Evolutionary conservation across 225 moss, liverwort and hornwort species (phyloP), one percentile per base, ranked within the genome.

Genomic region (Ulota crispa): DNA sequence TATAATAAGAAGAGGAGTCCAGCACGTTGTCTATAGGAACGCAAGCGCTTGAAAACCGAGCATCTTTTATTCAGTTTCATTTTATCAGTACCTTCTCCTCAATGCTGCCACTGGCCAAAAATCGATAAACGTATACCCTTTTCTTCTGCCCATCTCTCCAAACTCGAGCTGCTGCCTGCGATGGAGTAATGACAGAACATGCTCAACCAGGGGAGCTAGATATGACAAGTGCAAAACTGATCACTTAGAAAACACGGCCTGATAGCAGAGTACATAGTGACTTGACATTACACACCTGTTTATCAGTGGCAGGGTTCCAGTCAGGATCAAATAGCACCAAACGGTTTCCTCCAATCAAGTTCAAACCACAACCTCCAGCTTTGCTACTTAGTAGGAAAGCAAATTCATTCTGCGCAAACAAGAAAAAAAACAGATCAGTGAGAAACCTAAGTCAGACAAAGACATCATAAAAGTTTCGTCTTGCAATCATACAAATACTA

Each of bases 141-240:
- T 98, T 98, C 84, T 98, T 98, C 83, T 95, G 95, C 23, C 97
- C 97, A 85, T 98, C 97, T 75, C 97, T 95, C 97, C 95, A 98
- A 53, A 98, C 94, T 47, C 97, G 92, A 56, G 97, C 97, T 67
- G 97, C 95, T 67, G 97, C 97, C 97, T 97, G 78, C 30, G 66
- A 56, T 72, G 37, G 36, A 75, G 63, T 41, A 71, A 69, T 19
- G 52, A 62, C 79, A 79, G 72, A 50, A 69, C 47, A 69, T 32
- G 32, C 27, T 85, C 20, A 62, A 11, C 59, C 1, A 80, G 23
- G 16, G 56, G 43, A 80, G 52, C 56, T 28, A 57, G 64, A 64
- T 41, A 61, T 24, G 56, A 54, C 42, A 28, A 80, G 28, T 14
- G 26, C n/a, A 60, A 76, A 72, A 19, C 42, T 7, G 32, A 52